Percentiles rank a stretch among this genome's conserved stretches.
phyloP scores from a whole-genome alignment of 179 eudicot species.

The Spergularia azorica region DNA sequence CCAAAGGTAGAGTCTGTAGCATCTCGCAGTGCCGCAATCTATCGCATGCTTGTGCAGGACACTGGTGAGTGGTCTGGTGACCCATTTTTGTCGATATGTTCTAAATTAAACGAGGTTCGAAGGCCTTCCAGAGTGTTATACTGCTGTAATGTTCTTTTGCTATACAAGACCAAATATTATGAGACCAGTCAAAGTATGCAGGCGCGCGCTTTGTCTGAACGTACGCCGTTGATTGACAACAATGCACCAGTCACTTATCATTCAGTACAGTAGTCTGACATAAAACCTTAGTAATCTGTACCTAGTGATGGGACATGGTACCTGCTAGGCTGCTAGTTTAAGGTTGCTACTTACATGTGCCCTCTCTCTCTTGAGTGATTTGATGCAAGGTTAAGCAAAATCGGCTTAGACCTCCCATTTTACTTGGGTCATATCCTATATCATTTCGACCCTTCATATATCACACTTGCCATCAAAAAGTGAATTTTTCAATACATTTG shows the following conservation, averaged over 20 bases:
- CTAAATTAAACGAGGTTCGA: too few species aligned
- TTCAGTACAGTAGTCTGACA: not conserved
- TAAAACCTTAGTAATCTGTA: not conserved
- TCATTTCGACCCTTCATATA: too few species aligned
- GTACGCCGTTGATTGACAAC: not conserved
- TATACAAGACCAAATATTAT: too few species aligned
- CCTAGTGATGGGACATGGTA: conserved; percentile 2
- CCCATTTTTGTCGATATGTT: too few species aligned
- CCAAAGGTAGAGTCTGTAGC: too few species aligned
- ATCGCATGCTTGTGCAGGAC: too few species aligned
- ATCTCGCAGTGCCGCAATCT: too few species aligned
- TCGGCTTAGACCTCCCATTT: not conserved
- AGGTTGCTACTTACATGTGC: conserved; percentile 14
- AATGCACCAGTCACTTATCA: not conserved
- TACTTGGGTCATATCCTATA: not conserved
- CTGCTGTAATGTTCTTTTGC: not conserved
- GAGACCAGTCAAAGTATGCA: too few species aligned
- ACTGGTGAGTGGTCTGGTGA: too few species aligned
- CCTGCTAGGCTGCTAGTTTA: conserved; percentile 11
- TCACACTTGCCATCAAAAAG: too few species aligned
- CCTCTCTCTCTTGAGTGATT: not conserved
- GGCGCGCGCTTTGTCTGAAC: too few species aligned
- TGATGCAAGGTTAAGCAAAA: not conserved
- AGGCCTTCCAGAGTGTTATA: not conserved
- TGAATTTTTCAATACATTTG: not conserved